These are phyloP conservation scores for Pulveroboletus frians DNA, from an alignment of 768 basidiomycete species.

Conservation along the genomic window DNA sequence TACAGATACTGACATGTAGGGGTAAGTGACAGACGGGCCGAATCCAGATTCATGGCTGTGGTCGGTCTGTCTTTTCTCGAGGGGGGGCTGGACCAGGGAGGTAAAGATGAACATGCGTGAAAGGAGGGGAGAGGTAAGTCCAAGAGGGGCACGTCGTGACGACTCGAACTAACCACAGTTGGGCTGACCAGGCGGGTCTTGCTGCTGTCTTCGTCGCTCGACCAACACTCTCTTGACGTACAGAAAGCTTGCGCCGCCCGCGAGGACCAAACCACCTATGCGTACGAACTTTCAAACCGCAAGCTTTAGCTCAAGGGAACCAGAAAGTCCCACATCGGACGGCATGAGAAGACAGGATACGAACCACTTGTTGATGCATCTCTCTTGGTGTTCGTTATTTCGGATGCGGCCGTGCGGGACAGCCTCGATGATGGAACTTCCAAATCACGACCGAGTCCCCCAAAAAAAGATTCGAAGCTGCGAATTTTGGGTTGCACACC, in stretches of 20 bases:
- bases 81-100: neutral
- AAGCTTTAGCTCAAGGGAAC: neutral
- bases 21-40: neutral
- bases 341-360: neutral
- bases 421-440: neutral
- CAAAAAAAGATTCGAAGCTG: slow-evolving; percentile 12
- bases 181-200: slow-evolving; percentile 13
- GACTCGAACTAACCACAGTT: neutral
- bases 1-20: neutral
- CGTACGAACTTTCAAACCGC: slow-evolving; percentile 15
- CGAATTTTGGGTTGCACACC: slow-evolving; percentile 3
- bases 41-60: slow-evolving; percentile 4
- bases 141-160: neutral
- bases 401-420: slow-evolving; percentile 1
- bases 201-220: slow-evolving; percentile 21
- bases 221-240: slow-evolving; percentile 28
- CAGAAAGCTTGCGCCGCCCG: slow-evolving; percentile 27
- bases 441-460: slow-evolving; percentile 3
- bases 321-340: neutral
- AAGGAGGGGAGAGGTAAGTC: neutral
- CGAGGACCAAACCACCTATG: slow-evolving; percentile 26
- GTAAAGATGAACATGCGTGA: neutral
- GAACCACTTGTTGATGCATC: slow-evolving; percentile 19
- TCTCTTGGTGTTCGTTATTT: neutral
- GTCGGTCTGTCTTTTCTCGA: slow-evolving; percentile 5